These are phyloP conservation scores for Boletus huronensis DNA, from an alignment of 768 basidiomycete genomes.

Conservation along the genomic window DNA sequence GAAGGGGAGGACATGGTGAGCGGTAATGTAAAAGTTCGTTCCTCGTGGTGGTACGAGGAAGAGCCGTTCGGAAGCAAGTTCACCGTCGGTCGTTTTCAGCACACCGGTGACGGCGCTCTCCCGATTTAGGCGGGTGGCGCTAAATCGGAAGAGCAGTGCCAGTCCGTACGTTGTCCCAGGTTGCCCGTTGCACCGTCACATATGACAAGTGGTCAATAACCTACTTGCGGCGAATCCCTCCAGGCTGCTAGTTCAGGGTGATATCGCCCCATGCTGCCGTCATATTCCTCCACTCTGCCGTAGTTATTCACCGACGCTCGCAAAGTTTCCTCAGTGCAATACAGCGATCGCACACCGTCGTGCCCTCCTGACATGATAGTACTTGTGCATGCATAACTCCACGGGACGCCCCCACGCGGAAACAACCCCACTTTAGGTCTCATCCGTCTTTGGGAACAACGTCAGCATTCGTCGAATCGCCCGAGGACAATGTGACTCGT, in stretches of 20 bases:
- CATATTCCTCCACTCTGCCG: not conserved
- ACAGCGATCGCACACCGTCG: not conserved
- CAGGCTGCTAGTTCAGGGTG: not conserved
- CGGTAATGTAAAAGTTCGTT: not conserved
- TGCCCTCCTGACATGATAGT: not conserved
- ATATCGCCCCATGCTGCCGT: not conserved
- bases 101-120: not conserved
- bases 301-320: not conserved
- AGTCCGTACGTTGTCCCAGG: too few species aligned
- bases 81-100: not conserved
- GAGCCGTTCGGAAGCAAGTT: not conserved
- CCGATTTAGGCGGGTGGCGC: not conserved
- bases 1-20: conserved; percentile 51
- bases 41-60: not conserved
- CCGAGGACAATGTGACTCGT: not conserved
- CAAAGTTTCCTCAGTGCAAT: not conserved
- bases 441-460: not conserved
- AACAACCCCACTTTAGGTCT: not conserved
- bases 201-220: not conserved
- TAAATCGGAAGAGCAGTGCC: too few species aligned
- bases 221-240: not conserved
- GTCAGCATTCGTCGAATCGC: not conserved
- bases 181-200: not conserved
- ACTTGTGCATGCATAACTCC: not conserved
- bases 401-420: not conserved